These are phyloP conservation scores for Arthrobotrys entomopaga DNA, from an alignment of 2,329 filamentous ascomycete species.

Conservation along the genomic window DNA sequence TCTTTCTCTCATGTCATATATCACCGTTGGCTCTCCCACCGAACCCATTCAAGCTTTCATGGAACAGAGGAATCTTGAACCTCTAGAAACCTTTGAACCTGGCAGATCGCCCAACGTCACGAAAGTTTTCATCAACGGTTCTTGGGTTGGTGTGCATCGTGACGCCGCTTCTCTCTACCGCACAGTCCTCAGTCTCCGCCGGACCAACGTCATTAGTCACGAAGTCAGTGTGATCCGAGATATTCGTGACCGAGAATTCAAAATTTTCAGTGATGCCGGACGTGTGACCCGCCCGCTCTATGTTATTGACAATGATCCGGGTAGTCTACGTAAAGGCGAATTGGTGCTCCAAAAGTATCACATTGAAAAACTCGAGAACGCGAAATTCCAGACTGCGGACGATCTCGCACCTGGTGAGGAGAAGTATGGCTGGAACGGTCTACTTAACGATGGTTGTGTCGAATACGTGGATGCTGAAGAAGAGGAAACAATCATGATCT, in stretches of 20 bases:
- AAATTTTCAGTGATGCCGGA: constrained; percentile 96
- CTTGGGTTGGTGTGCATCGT: constrained; percentile 95
- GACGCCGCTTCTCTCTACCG: constrained; percentile 86
- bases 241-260: constrained; percentile 96
- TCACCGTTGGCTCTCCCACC: constrained; percentile 91
- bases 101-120: constrained; percentile 87
- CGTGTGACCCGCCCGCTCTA: constrained; percentile 94
- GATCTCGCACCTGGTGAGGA: constrained; percentile 64
- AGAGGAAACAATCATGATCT: constrained; percentile 98
- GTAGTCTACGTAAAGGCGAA: constrained; percentile 78
- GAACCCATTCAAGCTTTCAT: constrained; percentile 94
- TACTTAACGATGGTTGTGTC: constrained; percentile 84
- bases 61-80: constrained; percentile 94
- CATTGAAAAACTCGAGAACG: constrained; percentile 77
- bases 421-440: constrained; percentile 83
- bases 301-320: constrained; percentile 85
- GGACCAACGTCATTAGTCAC: constrained; percentile 83
- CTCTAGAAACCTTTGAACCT: constrained; percentile 93
- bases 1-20: constrained; percentile 95
- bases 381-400: constrained; percentile 66
- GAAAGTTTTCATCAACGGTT: constrained; percentile 97
- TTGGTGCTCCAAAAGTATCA: constrained; percentile 87
- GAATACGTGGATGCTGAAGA: constrained; percentile 98
- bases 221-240: constrained; percentile 96
- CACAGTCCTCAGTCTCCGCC: constrained; percentile 78